Evolutionary conservation across 2,329 filamentous ascomycete species (phyloP).

Genomic region (Fusarium sp.): DNA sequence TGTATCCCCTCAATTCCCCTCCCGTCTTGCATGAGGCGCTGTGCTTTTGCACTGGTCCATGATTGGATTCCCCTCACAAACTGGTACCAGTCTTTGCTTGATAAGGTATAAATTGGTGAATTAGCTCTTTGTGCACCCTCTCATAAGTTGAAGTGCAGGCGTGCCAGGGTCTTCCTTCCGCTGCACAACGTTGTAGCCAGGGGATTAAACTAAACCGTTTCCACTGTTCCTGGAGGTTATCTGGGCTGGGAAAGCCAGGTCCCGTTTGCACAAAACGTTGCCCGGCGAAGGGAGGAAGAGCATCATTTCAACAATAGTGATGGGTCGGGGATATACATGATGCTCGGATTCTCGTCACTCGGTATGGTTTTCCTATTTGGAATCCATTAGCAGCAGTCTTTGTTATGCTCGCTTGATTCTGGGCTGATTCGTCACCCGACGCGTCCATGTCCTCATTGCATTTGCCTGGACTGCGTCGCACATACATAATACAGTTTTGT

Average conservation of each 20-base stretch:
- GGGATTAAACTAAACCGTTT: slow-evolving; percentile 29
- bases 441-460: slow-evolving; percentile 34
- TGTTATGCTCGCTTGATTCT: slow-evolving; percentile 35
- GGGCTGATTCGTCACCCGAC: slow-evolving; percentile 48
- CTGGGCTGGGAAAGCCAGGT: slow-evolving; percentile 19
- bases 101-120: slow-evolving; percentile 37
- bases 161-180: slow-evolving; percentile 34
- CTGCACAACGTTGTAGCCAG: slow-evolving; percentile 37
- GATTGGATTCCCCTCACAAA: slow-evolving; percentile 35
- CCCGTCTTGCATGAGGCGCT: slow-evolving; percentile 37
- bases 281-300: slow-evolving; percentile 11
- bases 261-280: slow-evolving; percentile 21
- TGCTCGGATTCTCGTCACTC: slow-evolving; percentile 21
- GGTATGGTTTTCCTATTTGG: slow-evolving; percentile 37
- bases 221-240: slow-evolving; percentile 29
- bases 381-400: slow-evolving; percentile 23
- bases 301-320: slow-evolving; percentile 17
- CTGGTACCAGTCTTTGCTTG: slow-evolving; percentile 31
- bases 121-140: slow-evolving; percentile 34
- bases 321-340: slow-evolving; percentile 1
- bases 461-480: slow-evolving; percentile 28
- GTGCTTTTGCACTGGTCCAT: slow-evolving; percentile 28
- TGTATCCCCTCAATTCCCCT: slow-evolving; percentile 35
- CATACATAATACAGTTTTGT: slow-evolving; percentile 35
- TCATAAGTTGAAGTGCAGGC: slow-evolving; percentile 34